Percentiles rank a stretch among this genome's conserved stretches.
phyloP scores from a whole-genome alignment of 1,284 basidiomycete genomes.

The Mycocalia duriaeana region DNA sequence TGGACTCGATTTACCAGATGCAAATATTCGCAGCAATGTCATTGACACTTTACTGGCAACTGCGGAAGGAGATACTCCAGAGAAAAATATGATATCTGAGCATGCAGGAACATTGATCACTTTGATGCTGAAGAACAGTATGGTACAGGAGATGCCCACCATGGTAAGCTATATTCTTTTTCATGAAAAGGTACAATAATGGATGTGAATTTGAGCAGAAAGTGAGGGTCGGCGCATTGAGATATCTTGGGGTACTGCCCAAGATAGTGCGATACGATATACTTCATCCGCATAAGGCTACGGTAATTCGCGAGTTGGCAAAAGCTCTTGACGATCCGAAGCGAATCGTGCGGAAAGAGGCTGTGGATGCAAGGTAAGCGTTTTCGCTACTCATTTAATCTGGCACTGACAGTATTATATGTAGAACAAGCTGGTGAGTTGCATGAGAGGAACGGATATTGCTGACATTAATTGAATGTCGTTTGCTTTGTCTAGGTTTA shows the following conservation, averaged over 20 bases:
- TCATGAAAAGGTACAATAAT: not conserved
- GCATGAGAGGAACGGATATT: not conserved
- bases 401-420: not conserved
- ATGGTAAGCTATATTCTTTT: slow-evolving; percentile 32
- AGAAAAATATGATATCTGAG: slow-evolving; percentile 50
- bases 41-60: slow-evolving; percentile 78
- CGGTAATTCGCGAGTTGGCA: slow-evolving; percentile 72
- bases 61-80: slow-evolving; percentile 54
- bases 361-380: slow-evolving; percentile 71
- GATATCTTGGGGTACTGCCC: slow-evolving; percentile 71
- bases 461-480: slow-evolving; percentile 3
- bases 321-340: slow-evolving; percentile 82
- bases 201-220: slow-evolving; percentile 36
- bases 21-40: slow-evolving; percentile 71
- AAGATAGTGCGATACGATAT: slow-evolving; percentile 73
- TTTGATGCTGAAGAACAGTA: slow-evolving; percentile 66
- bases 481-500: slow-evolving; percentile 40
- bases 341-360: slow-evolving; percentile 75
- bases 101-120: slow-evolving; percentile 69
- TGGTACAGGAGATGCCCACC: slow-evolving; percentile 44
- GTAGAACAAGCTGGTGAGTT: slow-evolving; percentile 49
- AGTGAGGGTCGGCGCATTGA: slow-evolving; percentile 73
- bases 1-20: slow-evolving; percentile 74
- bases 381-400: slow-evolving; percentile 1
- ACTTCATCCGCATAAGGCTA: slow-evolving; percentile 69